Base-by-base conservation (phyloP, 139 green algal species). In the Gonium pectorale region DNA sequence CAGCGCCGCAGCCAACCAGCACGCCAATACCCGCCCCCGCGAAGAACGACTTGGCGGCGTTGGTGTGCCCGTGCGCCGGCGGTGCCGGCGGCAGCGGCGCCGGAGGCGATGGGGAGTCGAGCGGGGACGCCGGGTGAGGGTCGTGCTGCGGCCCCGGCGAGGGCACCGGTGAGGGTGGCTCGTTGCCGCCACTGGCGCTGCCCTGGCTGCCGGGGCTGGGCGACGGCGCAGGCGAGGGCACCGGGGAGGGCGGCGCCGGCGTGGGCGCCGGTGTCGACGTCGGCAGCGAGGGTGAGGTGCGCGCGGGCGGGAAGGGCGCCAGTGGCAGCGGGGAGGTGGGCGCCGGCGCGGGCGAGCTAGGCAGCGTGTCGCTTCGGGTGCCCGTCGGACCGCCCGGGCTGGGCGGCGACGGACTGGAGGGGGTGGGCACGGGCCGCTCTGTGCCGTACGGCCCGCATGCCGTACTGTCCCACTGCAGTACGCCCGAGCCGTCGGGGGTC, bases 361-460 rank as follows among this genome's bases (percentile, higher is more conserved):
- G n/a, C n/a, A 63, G 15, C 31, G 31, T 31, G 62, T 54, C 67
- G 29, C 29, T 40, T 6, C 67, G 67, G 4, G 27, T 40, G 6
- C 43, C 67, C 21, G 41, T 3, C 5, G 41, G 56, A n/a, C n/a
- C n/a, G n/a, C n/a, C n/a, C n/a, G n/a, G n/a, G n/a, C n/a, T n/a
- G n/a, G n/a, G n/a, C n/a, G n/a, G n/a, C n/a, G n/a, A n/a, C n/a
- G n/a, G n/a, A n/a, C n/a, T n/a, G 51, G 51, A 21, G 11, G 51
- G 6, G n/a, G 71, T 51, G 26, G 71, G 31, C 21, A 19, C 1
- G 51, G 8, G 43, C 43, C 56, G 35, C 26, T 40, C 40, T 0
- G 75, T 82, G n/a, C 75, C 75, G 29, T 33, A 41, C 19, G 75
- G 60, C 5, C 60, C 77, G 62, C 77, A 83, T 19, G 44, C 62